Percentiles rank a stretch among this genome's conserved stretches.
These are phyloP conservation scores for Polyporus tsugae DNA, from an alignment of 1,284 basidiomycete genomes.

Conservation along the genomic window DNA sequence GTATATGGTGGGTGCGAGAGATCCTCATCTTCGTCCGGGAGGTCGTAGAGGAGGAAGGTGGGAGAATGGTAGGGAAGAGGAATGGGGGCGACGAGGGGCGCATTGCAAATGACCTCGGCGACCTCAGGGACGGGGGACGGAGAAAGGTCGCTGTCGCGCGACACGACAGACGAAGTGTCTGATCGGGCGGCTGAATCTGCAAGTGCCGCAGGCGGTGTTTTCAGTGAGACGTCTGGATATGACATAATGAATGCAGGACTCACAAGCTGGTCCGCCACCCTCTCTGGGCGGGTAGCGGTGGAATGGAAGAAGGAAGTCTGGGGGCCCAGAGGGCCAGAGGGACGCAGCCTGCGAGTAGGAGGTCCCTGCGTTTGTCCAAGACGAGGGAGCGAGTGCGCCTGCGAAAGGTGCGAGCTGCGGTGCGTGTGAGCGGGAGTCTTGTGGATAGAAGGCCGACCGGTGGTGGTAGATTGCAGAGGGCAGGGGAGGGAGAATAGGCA, in stretches of 20 bases:
- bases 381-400: conserved; percentile 27
- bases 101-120: conserved; percentile 63
- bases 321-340: conserved; percentile 32
- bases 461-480: conserved; percentile 15
- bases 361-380: conserved; percentile 31
- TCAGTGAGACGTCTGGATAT: conserved; percentile 13
- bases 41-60: conserved; percentile 68
- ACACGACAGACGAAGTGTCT: conserved; percentile 44
- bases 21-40: conserved; percentile 74
- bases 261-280: conserved; percentile 27
- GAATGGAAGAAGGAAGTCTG: conserved; percentile 37
- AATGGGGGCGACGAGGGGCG: conserved; percentile 69
- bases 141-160: conserved; percentile 37
- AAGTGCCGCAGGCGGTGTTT: background rate
- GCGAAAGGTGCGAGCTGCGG: conserved; percentile 35
- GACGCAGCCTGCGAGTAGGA: conserved; percentile 16
- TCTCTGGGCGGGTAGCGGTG: conserved; percentile 28
- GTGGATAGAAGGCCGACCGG: conserved; percentile 17
- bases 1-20: conserved; percentile 74
- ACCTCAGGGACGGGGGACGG: conserved; percentile 38
- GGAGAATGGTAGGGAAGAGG: conserved; percentile 75
- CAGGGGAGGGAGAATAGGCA: conserved; percentile 16
- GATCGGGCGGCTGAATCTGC: conserved; percentile 53
- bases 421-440: conserved; percentile 23
- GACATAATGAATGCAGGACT: conserved; percentile 22